Percentiles rank a stretch among this genome's conserved stretches.
Conservation (phyloP, 805 yeast genomes). For the Metschnikowia lunata region DNA sequence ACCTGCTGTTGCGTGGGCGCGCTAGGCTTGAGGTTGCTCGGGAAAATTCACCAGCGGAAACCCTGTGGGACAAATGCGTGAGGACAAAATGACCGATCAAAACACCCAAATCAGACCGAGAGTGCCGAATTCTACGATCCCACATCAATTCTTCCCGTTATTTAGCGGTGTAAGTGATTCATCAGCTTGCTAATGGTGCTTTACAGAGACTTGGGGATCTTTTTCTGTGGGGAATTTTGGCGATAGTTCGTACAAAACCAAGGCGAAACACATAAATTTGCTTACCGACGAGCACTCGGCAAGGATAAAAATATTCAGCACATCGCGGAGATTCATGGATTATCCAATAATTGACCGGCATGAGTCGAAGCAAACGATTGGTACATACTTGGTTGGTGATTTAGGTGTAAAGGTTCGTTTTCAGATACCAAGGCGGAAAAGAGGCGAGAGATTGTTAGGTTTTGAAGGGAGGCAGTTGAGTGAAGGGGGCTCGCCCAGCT, state of each 20-base stretch:
- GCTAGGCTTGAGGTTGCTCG: conserved; percentile 9
- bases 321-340: too few species aligned
- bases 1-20: conserved; percentile 1
- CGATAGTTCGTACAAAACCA: too few species aligned
- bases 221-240: too few species aligned
- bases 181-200: too few species aligned
- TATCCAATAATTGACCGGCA: too few species aligned
- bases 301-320: too few species aligned
- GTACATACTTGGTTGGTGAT: conserved; percentile 6
- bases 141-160: too few species aligned
- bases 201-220: too few species aligned
- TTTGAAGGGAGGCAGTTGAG: conserved; percentile 6
- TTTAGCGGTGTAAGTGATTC: too few species aligned
- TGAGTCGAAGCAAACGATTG: not conserved
- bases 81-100: conserved; percentile 10
- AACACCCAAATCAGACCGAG: conserved; percentile 2
- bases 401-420: conserved; percentile 11
- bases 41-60: not conserved
- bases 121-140: too few species aligned
- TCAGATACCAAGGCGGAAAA: conserved; percentile 10
- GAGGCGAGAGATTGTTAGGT: conserved; percentile 2
- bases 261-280: too few species aligned
- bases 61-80: conserved; percentile 4
- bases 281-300: too few species aligned
- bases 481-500: conserved; percentile 12